A percentile compares a stretch with the other conserved stretches of the same genome.
phyloP scores from a whole-genome alignment of 1,284 basidiomycete genomes.

The Chondrostereum purpureum region DNA sequence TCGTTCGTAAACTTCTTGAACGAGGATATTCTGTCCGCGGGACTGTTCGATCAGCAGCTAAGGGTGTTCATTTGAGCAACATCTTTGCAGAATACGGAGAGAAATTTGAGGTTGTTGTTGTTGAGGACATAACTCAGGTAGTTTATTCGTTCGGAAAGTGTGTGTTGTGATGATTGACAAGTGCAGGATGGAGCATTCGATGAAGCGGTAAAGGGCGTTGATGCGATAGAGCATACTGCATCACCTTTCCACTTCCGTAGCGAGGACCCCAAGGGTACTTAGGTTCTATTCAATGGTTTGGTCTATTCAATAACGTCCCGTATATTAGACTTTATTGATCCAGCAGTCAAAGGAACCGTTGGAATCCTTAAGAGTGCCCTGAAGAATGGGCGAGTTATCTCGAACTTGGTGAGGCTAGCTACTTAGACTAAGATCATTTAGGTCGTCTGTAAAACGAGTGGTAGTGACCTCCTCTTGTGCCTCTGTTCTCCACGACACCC shows the following conservation, averaged over 20 bases:
- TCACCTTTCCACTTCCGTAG: background rate
- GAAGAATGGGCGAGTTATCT: slow-evolving; percentile 24
- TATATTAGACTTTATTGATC: slow-evolving; percentile 31
- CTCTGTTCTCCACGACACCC: slow-evolving; percentile 28
- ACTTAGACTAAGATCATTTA: background rate
- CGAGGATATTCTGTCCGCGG: slow-evolving; percentile 45
- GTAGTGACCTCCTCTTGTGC: slow-evolving; percentile 40
- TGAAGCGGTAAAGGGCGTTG: background rate
- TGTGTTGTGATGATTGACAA: background rate
- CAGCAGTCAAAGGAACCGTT: slow-evolving; percentile 36
- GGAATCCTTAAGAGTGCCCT: slow-evolving; percentile 30
- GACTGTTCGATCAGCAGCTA: slow-evolving; percentile 46
- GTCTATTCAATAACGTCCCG: background rate
- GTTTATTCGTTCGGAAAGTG: background rate
- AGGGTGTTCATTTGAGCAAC: slow-evolving; percentile 42
- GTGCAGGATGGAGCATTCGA: slow-evolving; percentile 1
- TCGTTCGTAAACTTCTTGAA: slow-evolving; percentile 31
- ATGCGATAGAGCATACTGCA: background rate
- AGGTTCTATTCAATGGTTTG: background rate
- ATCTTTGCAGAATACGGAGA: slow-evolving; percentile 40
- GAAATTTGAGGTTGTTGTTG: slow-evolving; percentile 44
- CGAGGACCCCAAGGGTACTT: background rate
- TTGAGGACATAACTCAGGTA: slow-evolving; percentile 51
- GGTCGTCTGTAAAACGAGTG: slow-evolving; percentile 26
- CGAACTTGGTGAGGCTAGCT: too few relatives aligned